Base-by-base conservation (phyloP, 441 rosid genomes). In the Arabidopsis hybrid region DNA sequence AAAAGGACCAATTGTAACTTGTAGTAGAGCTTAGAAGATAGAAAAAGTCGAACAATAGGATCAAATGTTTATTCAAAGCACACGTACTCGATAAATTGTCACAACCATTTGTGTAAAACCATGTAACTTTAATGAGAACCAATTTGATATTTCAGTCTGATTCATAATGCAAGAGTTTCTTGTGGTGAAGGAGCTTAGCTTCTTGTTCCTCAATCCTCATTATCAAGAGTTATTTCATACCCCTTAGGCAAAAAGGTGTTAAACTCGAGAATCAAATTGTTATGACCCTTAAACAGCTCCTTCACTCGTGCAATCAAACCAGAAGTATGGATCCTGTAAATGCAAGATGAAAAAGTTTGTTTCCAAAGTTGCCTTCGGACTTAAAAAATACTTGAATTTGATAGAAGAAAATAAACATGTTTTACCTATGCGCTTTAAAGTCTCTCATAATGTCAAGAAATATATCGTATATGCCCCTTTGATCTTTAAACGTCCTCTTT, bases 401-500 rank as follows among this genome's bases (percentile, higher is more conserved):
- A n/a, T n/a, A n/a, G n/a, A n/a, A n/a, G n/a, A n/a, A n/a, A n/a
- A n/a, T n/a, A n/a, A n/a, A n/a, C n/a, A n/a, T n/a, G n/a, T n/a
- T n/a, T n/a, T n/a, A 79, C 98, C 97, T 86, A 65, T 90, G 99
- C 21, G 96, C 98, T 87, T 93, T 93, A 69, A 95, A 95, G 81
- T 95, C 99, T 79, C 91, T 95, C 99, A 93, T 93, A 84, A 95
- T 97, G 76, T 87, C 95, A 74, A 93, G 88, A 72, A 95, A 95
- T 88, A 69, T 83, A 65, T 93, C 99, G 62, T 95, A 95, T 80
- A 88, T 95, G 74, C 86, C 97, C 73, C 81, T 86, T 81, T 95
- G 96, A 68, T 95, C 95, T 80, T 88, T 94, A 86, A 95, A 95
- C 95, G 88, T 93, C 77, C 93, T 95, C 69, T 92, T 95, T 17